phyloP scores from a whole-genome alignment of 805 yeast species.

The Crinitomyces ghanaensis region DNA sequence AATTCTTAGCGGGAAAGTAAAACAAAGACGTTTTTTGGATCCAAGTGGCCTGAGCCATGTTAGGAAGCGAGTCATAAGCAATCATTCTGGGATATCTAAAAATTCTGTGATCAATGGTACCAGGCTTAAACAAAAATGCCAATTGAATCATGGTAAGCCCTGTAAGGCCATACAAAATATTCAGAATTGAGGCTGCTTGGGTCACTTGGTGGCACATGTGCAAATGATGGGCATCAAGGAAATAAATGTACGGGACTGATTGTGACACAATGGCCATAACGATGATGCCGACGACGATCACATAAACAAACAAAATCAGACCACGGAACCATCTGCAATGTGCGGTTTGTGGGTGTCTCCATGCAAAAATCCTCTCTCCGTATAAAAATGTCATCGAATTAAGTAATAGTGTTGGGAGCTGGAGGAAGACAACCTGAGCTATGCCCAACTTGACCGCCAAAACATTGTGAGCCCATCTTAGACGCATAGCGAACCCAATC shows the following conservation, averaged over 20 bases:
- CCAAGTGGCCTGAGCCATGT: constrained; percentile 60
- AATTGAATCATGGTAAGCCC: constrained; percentile 38
- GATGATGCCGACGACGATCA: constrained; percentile 44
- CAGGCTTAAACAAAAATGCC: constrained; percentile 47
- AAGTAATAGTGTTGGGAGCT: constrained; percentile 45
- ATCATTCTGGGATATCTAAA: constrained; percentile 11
- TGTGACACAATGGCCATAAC: constrained; percentile 63
- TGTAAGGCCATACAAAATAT: constrained; percentile 40
- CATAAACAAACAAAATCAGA: constrained; percentile 39
- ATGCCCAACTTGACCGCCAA: constrained; percentile 40
- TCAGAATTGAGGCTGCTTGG: constrained; percentile 39
- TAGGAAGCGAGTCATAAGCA: constrained; percentile 18
- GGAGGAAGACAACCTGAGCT: constrained; percentile 42
- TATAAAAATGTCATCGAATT: constrained; percentile 50
- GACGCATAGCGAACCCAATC: constrained; percentile 48
- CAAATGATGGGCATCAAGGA: constrained; percentile 35
- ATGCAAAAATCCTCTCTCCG: constrained; percentile 62
- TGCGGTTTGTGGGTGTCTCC: constrained; percentile 69
- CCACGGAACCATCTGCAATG: constrained; percentile 37
- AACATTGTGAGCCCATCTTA: constrained; percentile 46
- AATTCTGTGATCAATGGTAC: constrained; percentile 34
- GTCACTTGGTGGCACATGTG: constrained; percentile 43
- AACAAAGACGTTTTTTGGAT: constrained; percentile 48
- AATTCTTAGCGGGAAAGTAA: constrained; percentile 47
- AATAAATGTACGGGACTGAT: constrained; percentile 47